These are phyloP conservation scores for Thelonectria rubi DNA, from an alignment of 2,329 filamentous ascomycete genomes.

Conservation along the genomic window DNA sequence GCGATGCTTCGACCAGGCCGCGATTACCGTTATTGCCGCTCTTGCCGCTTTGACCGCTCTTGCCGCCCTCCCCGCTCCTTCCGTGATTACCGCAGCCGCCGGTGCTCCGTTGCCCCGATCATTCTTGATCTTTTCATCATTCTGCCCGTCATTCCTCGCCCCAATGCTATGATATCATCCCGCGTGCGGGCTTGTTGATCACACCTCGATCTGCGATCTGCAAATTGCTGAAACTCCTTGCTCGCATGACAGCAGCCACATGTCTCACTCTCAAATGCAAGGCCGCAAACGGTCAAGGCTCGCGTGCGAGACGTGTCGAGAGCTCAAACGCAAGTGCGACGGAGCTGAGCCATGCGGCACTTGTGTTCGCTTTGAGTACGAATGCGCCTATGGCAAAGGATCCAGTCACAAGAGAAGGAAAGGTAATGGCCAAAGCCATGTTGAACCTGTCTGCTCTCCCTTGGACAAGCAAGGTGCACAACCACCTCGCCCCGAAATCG, in stretches of 20 bases:
- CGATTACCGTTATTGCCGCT: constrained; percentile 24
- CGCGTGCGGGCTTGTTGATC: too few relatives aligned
- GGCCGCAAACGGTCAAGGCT: constrained; percentile 52
- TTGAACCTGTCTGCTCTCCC: constrained; percentile 8
- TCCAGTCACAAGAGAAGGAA: constrained; percentile 27
- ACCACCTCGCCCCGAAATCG: constrained; percentile 11
- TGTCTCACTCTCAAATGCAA: constrained; percentile 33
- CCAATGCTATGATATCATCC: background rate
- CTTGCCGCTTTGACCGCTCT: constrained; percentile 11
- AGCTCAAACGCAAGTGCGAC: constrained; percentile 66
- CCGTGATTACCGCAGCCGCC: background rate
- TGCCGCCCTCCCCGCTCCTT: background rate
- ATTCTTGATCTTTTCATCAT: background rate
- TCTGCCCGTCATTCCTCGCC: background rate
- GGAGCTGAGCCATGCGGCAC: constrained; percentile 61
- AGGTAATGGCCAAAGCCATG: constrained; percentile 2
- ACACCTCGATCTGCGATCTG: background rate
- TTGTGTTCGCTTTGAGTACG: constrained; percentile 62
- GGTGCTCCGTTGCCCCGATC: background rate
- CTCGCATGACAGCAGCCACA: constrained; percentile 3
- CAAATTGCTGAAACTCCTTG: constrained; percentile 1
- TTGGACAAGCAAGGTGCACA: background rate
- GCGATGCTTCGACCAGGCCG: constrained; percentile 5
- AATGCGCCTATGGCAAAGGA: constrained; percentile 57
- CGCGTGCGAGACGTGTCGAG: constrained; percentile 61